Conservation (phyloP, 1,284 basidiomycete genomes). For the Malassezia yamatoensis region DNA sequence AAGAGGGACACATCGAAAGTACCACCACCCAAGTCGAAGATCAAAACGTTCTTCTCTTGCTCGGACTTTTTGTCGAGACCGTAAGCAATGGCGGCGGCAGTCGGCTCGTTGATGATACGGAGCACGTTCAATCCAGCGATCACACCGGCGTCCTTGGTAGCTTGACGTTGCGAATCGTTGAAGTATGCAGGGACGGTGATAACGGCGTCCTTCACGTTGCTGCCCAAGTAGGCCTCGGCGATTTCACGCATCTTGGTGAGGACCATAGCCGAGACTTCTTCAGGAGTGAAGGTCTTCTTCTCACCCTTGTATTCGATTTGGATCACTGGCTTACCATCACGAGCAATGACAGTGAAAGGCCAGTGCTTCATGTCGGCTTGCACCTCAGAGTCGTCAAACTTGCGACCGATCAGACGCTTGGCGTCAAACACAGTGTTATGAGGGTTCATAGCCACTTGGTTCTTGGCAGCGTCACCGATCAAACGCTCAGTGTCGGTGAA, state of each 20-base stretch:
- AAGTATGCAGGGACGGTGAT: conserved; percentile 88
- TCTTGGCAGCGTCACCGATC: conserved; percentile 85
- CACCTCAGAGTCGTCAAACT: conserved; percentile 74
- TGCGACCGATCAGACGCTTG: conserved; percentile 80
- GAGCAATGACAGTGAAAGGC: conserved; percentile 80
- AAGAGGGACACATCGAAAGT: conserved; percentile 98
- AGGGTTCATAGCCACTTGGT: conserved; percentile 64
- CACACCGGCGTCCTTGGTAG: conserved; percentile 84
- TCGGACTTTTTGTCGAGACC: conserved; percentile 74
- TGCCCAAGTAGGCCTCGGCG: conserved; percentile 89
- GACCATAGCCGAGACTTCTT: conserved; percentile 96
- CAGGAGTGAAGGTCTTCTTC: conserved; percentile 82
- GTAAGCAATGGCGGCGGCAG: conserved; percentile 87
- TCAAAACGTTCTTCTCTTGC: conserved; percentile 83
- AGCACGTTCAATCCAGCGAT: conserved; percentile 84
- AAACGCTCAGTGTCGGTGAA: conserved; percentile 72
- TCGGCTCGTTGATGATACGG: conserved; percentile 93
- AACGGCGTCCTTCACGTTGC: conserved; percentile 71
- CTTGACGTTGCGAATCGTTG: conserved; percentile 92
- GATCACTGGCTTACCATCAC: conserved; percentile 74
- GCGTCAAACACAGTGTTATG: conserved; percentile 64
- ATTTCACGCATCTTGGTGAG: conserved; percentile 96
- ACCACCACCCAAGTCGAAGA: conserved; percentile 97
- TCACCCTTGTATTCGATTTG: conserved; percentile 81
- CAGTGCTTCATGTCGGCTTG: conserved; percentile 90